Evolutionary conservation across 1,284 basidiomycete genomes (phyloP).

Genomic region (Ganoderma sinense): DNA sequence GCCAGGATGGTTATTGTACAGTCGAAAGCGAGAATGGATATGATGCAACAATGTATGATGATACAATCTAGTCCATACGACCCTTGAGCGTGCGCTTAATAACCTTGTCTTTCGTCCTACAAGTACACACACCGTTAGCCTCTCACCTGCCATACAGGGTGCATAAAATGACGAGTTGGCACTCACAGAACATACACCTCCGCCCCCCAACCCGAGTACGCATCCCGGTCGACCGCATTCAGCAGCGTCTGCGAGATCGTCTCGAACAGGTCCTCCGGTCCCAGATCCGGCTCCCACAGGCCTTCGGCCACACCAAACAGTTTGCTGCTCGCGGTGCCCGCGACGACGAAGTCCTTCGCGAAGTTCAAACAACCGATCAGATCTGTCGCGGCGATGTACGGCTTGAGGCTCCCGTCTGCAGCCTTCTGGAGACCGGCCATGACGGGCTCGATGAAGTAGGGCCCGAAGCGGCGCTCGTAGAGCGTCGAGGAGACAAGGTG

Average conservation of each 20-base stretch:
- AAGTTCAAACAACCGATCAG: constrained; percentile 96
- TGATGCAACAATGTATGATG: constrained; percentile 23
- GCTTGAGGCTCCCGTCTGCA: constrained; percentile 78
- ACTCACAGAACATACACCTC: constrained; percentile 96
- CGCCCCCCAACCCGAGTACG: constrained; percentile 97
- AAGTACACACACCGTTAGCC: background rate
- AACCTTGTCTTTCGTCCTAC: constrained; percentile 87
- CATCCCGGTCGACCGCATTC: constrained; percentile 96
- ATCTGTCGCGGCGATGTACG: constrained; percentile 97
- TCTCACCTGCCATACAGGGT: background rate
- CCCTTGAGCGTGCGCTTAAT: constrained; percentile 87
- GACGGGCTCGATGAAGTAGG: constrained; percentile 98
- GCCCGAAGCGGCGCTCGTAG: constrained; percentile 96
- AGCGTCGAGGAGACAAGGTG: constrained; percentile 97
- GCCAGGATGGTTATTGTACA: background rate
- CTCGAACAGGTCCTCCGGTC: constrained; percentile 97
- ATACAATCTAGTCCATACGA: constrained; percentile 82
- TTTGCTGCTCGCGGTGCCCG: constrained; percentile 93
- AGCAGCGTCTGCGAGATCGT: constrained; percentile 97
- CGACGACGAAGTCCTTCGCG: constrained; percentile 97
- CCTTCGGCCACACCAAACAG: constrained; percentile 98
- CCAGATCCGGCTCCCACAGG: constrained; percentile 97
- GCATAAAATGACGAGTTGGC: background rate
- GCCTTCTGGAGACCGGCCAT: constrained; percentile 90
- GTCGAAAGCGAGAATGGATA: constrained; percentile 23